Percentiles rank a stretch among this genome's conserved stretches.
phyloP scores from a whole-genome alignment of 768 basidiomycete genomes.

The Xerocomellus intermedius region DNA sequence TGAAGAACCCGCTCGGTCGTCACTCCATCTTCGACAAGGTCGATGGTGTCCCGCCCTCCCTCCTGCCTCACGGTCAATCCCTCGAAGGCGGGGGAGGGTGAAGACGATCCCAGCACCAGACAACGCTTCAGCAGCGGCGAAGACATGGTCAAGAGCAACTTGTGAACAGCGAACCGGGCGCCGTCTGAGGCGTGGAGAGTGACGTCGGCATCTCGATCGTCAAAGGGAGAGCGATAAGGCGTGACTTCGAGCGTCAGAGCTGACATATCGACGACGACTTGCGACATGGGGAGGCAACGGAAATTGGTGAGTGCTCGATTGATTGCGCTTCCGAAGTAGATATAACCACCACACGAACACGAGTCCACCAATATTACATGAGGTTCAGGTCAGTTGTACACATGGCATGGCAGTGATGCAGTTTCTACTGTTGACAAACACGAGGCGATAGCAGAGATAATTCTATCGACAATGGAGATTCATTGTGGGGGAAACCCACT shows the following conservation, averaged over 20 bases:
- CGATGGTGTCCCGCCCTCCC: slow-evolving; percentile 25
- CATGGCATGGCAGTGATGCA: slow-evolving; percentile 24
- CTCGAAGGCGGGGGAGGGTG: slow-evolving; percentile 29
- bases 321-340: slow-evolving; percentile 23
- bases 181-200: slow-evolving; percentile 43
- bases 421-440: slow-evolving; percentile 23
- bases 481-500: neutral
- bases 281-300: slow-evolving; percentile 25
- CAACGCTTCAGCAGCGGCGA: slow-evolving; percentile 41
- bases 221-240: slow-evolving; percentile 35
- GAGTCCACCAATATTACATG: slow-evolving; percentile 20
- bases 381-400: slow-evolving; percentile 30
- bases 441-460: slow-evolving; percentile 18
- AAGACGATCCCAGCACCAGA: slow-evolving; percentile 25
- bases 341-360: slow-evolving; percentile 23
- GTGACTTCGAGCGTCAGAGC: slow-evolving; percentile 29
- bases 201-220: slow-evolving; percentile 41
- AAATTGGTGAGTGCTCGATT: slow-evolving; percentile 15
- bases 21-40: slow-evolving; percentile 32
- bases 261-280: slow-evolving; percentile 25
- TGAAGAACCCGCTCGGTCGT: slow-evolving; percentile 34
- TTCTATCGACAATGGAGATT: neutral
- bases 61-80: slow-evolving; percentile 25
- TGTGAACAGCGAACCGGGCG: slow-evolving; percentile 44
- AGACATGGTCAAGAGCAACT: slow-evolving; percentile 39